Evolutionary conservation across 208 protist genomes (phyloP), one percentile per base, ranked within the genome.

Genomic region (Herpetomonas tarakana): DNA sequence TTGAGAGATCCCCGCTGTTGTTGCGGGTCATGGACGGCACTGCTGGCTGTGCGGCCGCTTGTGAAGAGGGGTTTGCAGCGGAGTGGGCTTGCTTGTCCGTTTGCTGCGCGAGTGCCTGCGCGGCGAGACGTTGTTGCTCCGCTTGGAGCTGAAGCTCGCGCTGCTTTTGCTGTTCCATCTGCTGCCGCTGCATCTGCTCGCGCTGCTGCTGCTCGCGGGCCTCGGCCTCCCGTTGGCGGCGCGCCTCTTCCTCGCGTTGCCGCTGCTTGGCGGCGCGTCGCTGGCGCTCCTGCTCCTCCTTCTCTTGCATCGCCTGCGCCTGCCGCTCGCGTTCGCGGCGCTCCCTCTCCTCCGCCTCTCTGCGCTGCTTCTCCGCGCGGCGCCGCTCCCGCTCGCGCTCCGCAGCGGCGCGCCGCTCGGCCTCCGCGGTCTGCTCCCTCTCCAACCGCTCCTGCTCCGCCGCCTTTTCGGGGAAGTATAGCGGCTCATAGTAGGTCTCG

Each of bases 401-500:
- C 26, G 52, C 39, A 0, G 29, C 38, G 6, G 4, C 26, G 25
- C 31, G 47, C 62, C 51, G 45, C 46, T 1, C 41, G 58, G 59
- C 41, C 12, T 1, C 58, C 39, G 11, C 44, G 14, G 52, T 29
- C 18, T 22, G 21, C 30, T 38, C 27, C 54, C 57, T 52, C 45
- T 65, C 16, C 39, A 7, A 18, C 4, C 27, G 16, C 14, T 62
- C 57, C 22, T 31, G 2, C 11, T n/a, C 45, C 46, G 50, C 30
- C 9, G 44, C 19, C 9, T 58, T 29, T 25, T 16, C 29, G 1
- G 63, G 71, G 39, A 53, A 41, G 59, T 78, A 76, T 3, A 81
- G 61, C 1, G 68, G 74, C 50, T 62, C 65, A 57, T 78, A 85
- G 65, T 78, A 85, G 18, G 41, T 76, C 14, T 73, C 38, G 62